A percentile compares a stretch with the other conserved stretches of the same genome.
Evolutionary conservation across 805 yeast species (phyloP).

Genomic region (Nakazawaea siamensis): DNA sequence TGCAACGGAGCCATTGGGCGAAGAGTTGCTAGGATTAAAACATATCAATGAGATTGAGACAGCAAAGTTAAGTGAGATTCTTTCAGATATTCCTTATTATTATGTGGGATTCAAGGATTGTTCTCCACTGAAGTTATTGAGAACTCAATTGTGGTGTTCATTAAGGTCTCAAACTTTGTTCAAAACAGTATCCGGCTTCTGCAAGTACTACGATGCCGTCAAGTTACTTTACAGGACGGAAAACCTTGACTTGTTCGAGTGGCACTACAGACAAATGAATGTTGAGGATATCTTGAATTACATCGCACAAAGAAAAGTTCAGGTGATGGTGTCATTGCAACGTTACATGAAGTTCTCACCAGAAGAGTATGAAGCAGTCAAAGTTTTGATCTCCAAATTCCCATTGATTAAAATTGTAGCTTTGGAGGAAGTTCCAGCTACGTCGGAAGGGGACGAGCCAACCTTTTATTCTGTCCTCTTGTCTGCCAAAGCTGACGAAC

Average conservation of each 20-base stretch:
- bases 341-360: conserved; percentile 56
- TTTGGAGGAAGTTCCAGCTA: conserved; percentile 37
- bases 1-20: conserved; percentile 33
- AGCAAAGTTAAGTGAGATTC: conserved; percentile 29
- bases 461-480: conserved; percentile 60
- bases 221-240: conserved; percentile 63
- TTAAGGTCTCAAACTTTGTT: conserved; percentile 76
- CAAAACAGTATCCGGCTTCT: conserved; percentile 77
- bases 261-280: conserved; percentile 27
- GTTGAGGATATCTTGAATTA: conserved; percentile 62
- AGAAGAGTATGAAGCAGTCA: conserved; percentile 62
- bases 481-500: conserved; percentile 40
- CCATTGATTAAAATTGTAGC: conserved; percentile 58
- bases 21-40: conserved; percentile 14
- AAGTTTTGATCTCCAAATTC: conserved; percentile 58
- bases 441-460: conserved; percentile 34
- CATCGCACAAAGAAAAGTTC: conserved; percentile 75
- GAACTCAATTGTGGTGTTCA: conserved; percentile 87
- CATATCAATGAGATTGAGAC: conserved; percentile 11
- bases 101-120: conserved; percentile 68
- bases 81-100: conserved; percentile 60
- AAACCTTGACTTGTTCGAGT: conserved; percentile 41
- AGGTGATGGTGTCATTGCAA: conserved; percentile 83
- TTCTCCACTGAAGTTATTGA: conserved; percentile 49
- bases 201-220: conserved; percentile 70